Evolutionary conservation across 1,139 yeast species (phyloP), one percentile per base, ranked within the genome.

Genomic region (Sugiyamaella neomexicana): DNA sequence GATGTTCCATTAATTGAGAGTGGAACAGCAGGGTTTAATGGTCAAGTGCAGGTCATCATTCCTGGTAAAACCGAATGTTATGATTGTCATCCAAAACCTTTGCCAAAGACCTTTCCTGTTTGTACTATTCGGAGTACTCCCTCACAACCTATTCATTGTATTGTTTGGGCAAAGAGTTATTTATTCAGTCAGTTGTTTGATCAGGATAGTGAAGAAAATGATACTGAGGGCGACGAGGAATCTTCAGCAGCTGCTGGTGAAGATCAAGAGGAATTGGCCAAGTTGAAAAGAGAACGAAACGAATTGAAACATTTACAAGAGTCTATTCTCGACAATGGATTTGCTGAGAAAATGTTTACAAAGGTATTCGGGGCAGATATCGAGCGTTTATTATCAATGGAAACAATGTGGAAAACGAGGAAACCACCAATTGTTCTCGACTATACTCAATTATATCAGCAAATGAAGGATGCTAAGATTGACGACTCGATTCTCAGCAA

Each of bases 91-190:
- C 82, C 87, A 5, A 89, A 91, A 65, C 95, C 83, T 37, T 83
- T 95, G 0, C 97, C 97, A 2, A 90, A 88, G 66, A 80, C 95
- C 0, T 93, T 82, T 69, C 97, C 99, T 0, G 97, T 95, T 1
- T 95, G 99, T 68, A 95, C 99, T 0, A 95, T 95, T 55, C 78
- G 99, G 60, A 89, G 97, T 8, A 93, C 99, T 0, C 99, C 99
- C 0, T 89, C 97, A 0, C 91, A 86, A 67, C 98, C 98, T 0
- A 86, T 93, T 8, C 99, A 95, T 67, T 89, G 97, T 68, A 86
- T 95, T 41, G 96, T 95, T 0, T 95, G 99, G 99, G 96, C 98
- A 12, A 95, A 95, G 66, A 89, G 87, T 64, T 95, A 89, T 67
- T 72, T 95, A 53, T 90, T 91, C 66, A 77, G 81, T 39, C 96